Evolutionary conservation across 2,329 filamentous ascomycete species (phyloP).

Genomic region (Cordyceps pruinosa): DNA sequence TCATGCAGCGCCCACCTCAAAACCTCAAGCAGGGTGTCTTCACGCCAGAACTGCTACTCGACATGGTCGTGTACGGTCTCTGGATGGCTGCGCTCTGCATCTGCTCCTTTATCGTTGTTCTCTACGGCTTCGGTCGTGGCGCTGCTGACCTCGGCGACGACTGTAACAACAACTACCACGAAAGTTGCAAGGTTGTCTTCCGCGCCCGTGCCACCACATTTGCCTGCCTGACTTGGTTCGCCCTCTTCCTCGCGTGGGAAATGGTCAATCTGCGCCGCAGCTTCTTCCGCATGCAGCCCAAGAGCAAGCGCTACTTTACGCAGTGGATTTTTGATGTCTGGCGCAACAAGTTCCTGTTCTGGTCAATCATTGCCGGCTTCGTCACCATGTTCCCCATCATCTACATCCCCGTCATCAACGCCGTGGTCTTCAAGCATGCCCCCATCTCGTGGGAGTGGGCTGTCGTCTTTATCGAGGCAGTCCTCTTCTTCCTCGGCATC

Average conservation of each 20-base stretch:
- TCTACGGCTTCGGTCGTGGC: constrained; percentile 43
- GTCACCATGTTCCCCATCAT: constrained; percentile 42
- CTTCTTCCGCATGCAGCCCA: constrained; percentile 66
- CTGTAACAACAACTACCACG: constrained; percentile 52
- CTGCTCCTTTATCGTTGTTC: constrained; percentile 43
- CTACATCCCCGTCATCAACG: constrained; percentile 53
- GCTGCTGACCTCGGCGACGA: constrained; percentile 44
- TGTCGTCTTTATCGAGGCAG: constrained; percentile 46
- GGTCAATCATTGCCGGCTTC: constrained; percentile 42
- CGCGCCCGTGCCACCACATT: constrained; percentile 66
- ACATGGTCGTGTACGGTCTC: constrained; percentile 60
- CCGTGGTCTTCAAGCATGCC: constrained; percentile 49
- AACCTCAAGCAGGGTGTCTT: constrained; percentile 52
- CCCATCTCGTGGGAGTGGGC: constrained; percentile 56
- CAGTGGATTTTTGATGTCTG: constrained; percentile 62
- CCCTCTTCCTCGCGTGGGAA: constrained; percentile 69
- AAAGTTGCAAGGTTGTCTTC: constrained; percentile 54
- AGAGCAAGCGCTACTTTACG: constrained; percentile 51
- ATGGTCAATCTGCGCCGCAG: constrained; percentile 63
- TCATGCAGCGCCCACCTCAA: constrained; percentile 63
- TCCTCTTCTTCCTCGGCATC: constrained; percentile 51
- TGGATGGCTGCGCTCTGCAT: constrained; percentile 59
- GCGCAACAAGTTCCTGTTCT: constrained; percentile 66
- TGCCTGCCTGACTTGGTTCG: constrained; percentile 66
- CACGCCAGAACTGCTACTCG: constrained; percentile 55